Percentiles rank a stretch among this genome's conserved stretches.
Evolutionary conservation across 305 asterid genomes (phyloP).

Genomic region (Solanum hybrid): DNA sequence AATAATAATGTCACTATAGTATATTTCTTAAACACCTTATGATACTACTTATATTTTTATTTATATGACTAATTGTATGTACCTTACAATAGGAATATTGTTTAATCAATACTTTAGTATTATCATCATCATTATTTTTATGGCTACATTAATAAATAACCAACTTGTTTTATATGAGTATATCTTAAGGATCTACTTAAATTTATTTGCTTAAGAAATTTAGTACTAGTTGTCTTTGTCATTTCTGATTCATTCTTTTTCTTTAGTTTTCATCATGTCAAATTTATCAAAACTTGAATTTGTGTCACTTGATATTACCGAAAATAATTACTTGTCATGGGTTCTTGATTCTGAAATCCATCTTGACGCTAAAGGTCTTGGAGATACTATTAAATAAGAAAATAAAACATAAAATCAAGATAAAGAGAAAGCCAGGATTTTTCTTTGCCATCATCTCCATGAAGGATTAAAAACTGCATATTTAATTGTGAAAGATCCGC

Average conservation of each 20-base stretch:
- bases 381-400: background rate
- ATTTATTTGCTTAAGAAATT: background rate
- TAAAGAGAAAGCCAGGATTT: background rate
- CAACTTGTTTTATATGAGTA: background rate
- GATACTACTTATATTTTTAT: background rate
- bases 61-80: background rate
- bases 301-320: background rate
- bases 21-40: background rate
- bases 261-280: background rate
- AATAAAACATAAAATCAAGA: background rate
- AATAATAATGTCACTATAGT: background rate
- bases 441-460: background rate
- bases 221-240: background rate
- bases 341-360: background rate
- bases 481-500: background rate
- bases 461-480: background rate
- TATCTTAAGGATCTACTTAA: background rate
- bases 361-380: background rate
- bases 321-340: background rate
- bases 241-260: background rate
- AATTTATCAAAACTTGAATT: too few relatives aligned
- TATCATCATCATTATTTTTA: background rate
- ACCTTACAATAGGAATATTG: background rate
- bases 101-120: background rate
- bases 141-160: background rate